Base-by-base conservation (phyloP, 169 alveolate genomes). In the Perkinsus olseni region DNA sequence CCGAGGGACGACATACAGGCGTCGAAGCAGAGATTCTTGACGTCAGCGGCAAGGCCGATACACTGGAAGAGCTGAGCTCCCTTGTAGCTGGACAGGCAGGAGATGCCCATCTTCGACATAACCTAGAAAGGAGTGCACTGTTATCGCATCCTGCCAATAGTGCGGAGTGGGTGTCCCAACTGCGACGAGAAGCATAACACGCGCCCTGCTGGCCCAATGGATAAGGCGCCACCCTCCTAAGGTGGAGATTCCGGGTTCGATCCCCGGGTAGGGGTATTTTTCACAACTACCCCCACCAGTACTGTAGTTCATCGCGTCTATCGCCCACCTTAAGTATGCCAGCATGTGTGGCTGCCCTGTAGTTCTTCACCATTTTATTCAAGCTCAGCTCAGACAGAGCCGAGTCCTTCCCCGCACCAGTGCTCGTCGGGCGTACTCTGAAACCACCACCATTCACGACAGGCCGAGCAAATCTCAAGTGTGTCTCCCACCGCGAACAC, bases 91-190 rank as follows among this genome's bases (percentile, higher is more conserved):
- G 95, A 95, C 62, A 96, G 94, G 36, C 96, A 94, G 11, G 96
- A 94, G 91, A 96, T 96, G 48, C 97, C 97, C 94, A 94, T 94
- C 95, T 95, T 95, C 91, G 96, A 94, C 97, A 96, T 96, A 11
- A 96, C 96, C 95, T 96, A 11, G 50, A 40, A 40, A 11, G 50
- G 50, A 40, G 11, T 94, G n/a, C n/a, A n/a, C n/a, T n/a, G n/a
- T n/a, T n/a, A n/a, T n/a, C n/a, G n/a, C n/a, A n/a, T n/a, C n/a
- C n/a, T n/a, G n/a, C n/a, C 93, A 94, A 74, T n/a, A 93, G 92
- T 38, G 94, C 95, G 48, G 92, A 92, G 50, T 95, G 93, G 74
- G n/a, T n/a, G n/a, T n/a, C n/a, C n/a, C n/a, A n/a, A n/a, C n/a
- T n/a, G n/a, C n/a, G n/a, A n/a, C n/a, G n/a, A n/a, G n/a, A n/a